Conservation (phyloP, 139 green algal species). For the Chlamydomonas incerta region DNA sequence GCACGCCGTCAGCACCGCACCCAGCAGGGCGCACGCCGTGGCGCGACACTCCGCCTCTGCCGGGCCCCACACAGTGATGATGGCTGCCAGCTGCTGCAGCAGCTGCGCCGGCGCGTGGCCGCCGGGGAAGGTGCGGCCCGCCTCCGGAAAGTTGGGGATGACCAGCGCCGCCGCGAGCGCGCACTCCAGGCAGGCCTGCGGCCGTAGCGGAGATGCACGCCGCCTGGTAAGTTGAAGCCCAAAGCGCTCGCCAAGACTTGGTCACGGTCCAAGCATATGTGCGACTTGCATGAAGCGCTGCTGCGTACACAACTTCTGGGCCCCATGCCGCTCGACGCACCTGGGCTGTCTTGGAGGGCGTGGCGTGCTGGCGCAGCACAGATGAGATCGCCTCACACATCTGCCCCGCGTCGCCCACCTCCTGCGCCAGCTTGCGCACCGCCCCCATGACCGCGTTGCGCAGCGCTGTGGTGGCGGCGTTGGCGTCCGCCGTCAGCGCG, state of each 20-base stretch:
- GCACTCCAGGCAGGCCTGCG: slow-evolving; percentile 35
- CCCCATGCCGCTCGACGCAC: not conserved
- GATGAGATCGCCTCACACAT: slow-evolving; percentile 39
- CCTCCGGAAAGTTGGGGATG: slow-evolving; percentile 26
- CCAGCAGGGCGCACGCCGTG: slow-evolving; percentile 17
- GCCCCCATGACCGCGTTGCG: slow-evolving; percentile 3
- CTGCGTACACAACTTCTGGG: too few species aligned
- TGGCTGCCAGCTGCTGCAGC: slow-evolving; percentile 35
- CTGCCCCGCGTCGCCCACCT: slow-evolving; percentile 37
- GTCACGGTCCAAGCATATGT: not conserved
- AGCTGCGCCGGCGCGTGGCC: slow-evolving; percentile 30
- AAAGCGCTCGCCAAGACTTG: too few species aligned
- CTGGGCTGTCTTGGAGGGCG: slow-evolving; percentile 1
- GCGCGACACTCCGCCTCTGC: not conserved
- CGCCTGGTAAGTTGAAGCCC: too few species aligned
- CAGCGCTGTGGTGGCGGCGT: slow-evolving; percentile 4
- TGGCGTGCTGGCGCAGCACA: slow-evolving; percentile 24
- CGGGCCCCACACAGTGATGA: slow-evolving; percentile 8
- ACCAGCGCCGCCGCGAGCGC: not conserved
- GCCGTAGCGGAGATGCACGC: too few species aligned
- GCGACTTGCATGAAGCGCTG: not conserved
- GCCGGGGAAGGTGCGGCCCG: slow-evolving; percentile 30
- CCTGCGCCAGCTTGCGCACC: slow-evolving; percentile 18
- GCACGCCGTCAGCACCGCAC: slow-evolving; percentile 8
- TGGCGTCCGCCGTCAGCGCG: slow-evolving; percentile 23